These are phyloP conservation scores for Euphorbia lathyris DNA, from an alignment of 345 rosid genomes.

Conservation along the genomic window DNA sequence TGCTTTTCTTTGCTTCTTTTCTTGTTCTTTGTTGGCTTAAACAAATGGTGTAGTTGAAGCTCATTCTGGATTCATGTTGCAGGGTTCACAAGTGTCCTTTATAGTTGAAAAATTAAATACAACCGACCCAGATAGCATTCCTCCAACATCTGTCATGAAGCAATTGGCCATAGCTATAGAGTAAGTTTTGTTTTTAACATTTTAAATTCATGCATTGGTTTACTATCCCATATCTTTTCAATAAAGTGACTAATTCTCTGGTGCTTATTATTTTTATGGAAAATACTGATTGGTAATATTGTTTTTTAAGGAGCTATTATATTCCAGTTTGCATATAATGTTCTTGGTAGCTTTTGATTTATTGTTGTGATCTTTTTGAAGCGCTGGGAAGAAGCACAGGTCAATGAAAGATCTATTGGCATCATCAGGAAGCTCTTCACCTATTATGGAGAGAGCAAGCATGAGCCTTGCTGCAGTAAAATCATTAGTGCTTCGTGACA, in stretches of 20 bases:
- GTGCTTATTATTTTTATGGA: neutral
- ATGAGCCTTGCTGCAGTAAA: constrained; percentile 84
- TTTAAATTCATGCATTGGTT: constrained; percentile 2
- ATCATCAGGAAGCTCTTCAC: constrained; percentile 76
- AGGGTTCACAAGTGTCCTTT: constrained; percentile 55
- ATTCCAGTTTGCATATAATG: constrained; percentile 6
- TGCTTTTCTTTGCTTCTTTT: neutral
- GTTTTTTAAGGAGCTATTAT: constrained; percentile 10
- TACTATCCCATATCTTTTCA: neutral
- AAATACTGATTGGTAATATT: constrained; percentile 11
- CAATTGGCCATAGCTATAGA: constrained; percentile 75
- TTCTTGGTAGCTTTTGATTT: constrained; percentile 16
- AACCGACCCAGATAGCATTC: constrained; percentile 55
- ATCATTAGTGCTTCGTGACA: constrained; percentile 88
- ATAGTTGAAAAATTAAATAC: constrained; percentile 53
- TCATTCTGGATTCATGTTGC: constrained; percentile 12
- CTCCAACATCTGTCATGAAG: constrained; percentile 64
- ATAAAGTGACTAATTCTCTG: neutral
- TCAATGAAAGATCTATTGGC: constrained; percentile 77
- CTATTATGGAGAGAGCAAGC: constrained; percentile 71
- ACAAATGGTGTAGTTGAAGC: neutral
- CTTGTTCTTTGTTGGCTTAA: neutral
- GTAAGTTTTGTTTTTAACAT: constrained; percentile 48
- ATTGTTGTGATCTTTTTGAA: constrained; percentile 25
- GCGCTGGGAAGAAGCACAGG: constrained; percentile 65